Evolutionary conservation across 257 asterid genomes (phyloP).

Genomic region (Jaltomata sinuosa): DNA sequence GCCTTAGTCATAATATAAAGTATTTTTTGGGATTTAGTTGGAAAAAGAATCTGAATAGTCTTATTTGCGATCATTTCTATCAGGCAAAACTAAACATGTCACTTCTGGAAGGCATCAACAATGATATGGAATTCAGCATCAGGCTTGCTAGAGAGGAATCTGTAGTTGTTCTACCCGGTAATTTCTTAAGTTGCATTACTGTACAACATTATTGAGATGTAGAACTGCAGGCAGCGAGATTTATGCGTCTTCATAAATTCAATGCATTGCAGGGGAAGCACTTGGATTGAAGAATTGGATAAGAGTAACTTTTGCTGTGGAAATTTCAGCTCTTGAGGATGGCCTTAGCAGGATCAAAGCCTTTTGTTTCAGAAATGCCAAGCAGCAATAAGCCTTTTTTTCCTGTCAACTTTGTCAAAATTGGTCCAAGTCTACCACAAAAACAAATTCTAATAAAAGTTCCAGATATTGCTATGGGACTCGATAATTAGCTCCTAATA

Average conservation of each 20-base stretch:
- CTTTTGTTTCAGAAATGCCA: conserved; percentile 47
- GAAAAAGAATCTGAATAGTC: background rate
- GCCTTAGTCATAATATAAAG: background rate
- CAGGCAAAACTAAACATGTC: conserved; percentile 43
- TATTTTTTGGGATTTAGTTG: background rate
- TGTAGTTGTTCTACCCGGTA: conserved; percentile 56
- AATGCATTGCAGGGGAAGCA: conserved; percentile 29
- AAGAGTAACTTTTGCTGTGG: conserved; percentile 48
- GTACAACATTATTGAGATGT: background rate
- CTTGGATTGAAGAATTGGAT: conserved; percentile 62
- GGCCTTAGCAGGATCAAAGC: conserved; percentile 58
- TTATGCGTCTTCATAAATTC: background rate
- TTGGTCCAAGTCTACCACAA: background rate
- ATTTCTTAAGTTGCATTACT: background rate
- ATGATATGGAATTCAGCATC: conserved; percentile 51
- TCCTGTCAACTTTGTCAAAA: background rate
- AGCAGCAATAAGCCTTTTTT: background rate
- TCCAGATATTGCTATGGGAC: background rate
- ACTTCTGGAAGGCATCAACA: conserved; percentile 30
- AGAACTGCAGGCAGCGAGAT: background rate
- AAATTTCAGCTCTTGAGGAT: conserved; percentile 34
- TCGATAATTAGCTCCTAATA: background rate
- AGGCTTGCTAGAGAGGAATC: conserved; percentile 66
- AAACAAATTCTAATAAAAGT: background rate
- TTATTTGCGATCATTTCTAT: background rate